Percentiles rank a stretch among this genome's conserved stretches.
Evolutionary conservation across 345 rosid species (phyloP).

Genomic region (Gossypium stocksii): DNA sequence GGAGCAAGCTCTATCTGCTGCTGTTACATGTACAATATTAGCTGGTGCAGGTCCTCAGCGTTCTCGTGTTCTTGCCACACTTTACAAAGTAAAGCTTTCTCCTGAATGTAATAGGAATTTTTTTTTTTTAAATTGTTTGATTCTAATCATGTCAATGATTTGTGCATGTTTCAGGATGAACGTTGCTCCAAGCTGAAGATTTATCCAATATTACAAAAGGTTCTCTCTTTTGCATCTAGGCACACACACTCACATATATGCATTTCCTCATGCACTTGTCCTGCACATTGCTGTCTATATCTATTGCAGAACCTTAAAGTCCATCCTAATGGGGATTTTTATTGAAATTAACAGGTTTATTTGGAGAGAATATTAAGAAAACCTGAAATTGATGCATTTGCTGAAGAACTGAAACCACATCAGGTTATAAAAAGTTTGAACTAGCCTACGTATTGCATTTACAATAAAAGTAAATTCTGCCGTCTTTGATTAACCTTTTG

Average conservation of each 20-base stretch:
- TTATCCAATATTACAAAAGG: constrained; percentile 96
- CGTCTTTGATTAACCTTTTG: constrained; percentile 16
- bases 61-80: constrained; percentile 91
- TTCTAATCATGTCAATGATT: constrained; percentile 12
- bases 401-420: constrained; percentile 90
- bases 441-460: constrained; percentile 1
- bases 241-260: not conserved
- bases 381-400: constrained; percentile 92
- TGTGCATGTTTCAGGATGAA: constrained; percentile 69
- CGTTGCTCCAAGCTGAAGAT: constrained; percentile 92
- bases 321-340: not conserved
- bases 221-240: constrained; percentile 14
- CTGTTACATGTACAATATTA: constrained; percentile 92
- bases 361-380: constrained; percentile 90
- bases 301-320: not conserved
- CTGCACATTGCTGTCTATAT: not conserved
- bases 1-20: constrained; percentile 93
- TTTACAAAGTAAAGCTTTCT: constrained; percentile 56
- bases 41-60: constrained; percentile 99
- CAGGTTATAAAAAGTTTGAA: constrained; percentile 49
- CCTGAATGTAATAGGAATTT: not conserved
- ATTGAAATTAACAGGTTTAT: constrained; percentile 61
- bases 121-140: not conserved
- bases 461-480: not conserved
- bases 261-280: not conserved